Conservation (phyloP, 257 asterid species). For the Petunia axillaris region DNA sequence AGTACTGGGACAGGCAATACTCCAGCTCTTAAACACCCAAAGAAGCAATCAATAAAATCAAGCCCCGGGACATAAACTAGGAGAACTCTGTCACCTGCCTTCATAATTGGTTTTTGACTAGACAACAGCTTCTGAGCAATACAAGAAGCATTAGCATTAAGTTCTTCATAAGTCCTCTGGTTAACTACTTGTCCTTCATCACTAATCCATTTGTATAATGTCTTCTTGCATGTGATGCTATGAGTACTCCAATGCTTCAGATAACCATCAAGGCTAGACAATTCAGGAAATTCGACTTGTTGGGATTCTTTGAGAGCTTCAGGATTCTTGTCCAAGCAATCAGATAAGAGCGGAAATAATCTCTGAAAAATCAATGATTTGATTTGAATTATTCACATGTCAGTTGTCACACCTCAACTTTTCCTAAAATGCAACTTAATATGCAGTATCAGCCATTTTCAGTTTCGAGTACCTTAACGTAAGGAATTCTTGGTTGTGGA, state of each 20-base stretch:
- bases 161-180: conserved; percentile 62
- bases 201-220: conserved; percentile 73
- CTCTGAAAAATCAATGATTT: conserved; percentile 50
- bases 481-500: conserved; percentile 62
- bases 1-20: conserved; percentile 85
- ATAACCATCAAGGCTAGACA: conserved; percentile 67
- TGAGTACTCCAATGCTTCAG: conserved; percentile 76
- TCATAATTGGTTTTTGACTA: conserved; percentile 58
- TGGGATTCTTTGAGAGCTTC: conserved; percentile 45
- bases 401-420: neutral
- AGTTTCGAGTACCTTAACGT: conserved; percentile 63
- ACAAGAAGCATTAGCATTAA: conserved; percentile 64
- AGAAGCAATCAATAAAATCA: conserved; percentile 80
- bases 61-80: conserved; percentile 80
- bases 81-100: conserved; percentile 77
- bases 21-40: conserved; percentile 79
- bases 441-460: conserved; percentile 14
- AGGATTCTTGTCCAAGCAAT: conserved; percentile 43
- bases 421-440: neutral
- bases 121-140: conserved; percentile 73
- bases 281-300: conserved; percentile 65
- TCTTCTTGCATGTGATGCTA: conserved; percentile 44
- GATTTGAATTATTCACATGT: neutral
- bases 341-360: conserved; percentile 52
- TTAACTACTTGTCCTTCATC: conserved; percentile 60